phyloP scores from a whole-genome alignment of 208 protist genomes.

The Acanthamoeba healyi region DNA sequence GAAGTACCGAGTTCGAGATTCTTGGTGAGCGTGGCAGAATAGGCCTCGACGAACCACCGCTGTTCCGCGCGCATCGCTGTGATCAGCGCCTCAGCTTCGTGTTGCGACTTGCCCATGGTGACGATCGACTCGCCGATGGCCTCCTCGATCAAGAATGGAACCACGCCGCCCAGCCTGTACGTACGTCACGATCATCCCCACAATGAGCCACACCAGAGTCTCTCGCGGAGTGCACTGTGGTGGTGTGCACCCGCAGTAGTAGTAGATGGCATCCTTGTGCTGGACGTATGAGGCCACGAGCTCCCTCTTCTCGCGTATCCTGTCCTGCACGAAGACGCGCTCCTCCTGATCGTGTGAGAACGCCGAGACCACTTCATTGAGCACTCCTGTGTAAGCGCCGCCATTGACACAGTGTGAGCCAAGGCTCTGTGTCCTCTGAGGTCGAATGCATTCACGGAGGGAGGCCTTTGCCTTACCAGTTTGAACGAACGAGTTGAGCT shows the following conservation, averaged over 20 bases:
- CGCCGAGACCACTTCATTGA: conserved; percentile 34
- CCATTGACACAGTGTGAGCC: neutral
- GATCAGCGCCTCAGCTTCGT: conserved; percentile 13
- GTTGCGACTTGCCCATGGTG: conserved; percentile 7
- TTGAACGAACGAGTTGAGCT: neutral
- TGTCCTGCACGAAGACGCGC: conserved; percentile 67
- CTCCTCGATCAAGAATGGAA: conserved; percentile 55
- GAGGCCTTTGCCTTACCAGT: no score
- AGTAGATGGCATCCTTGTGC: conserved; percentile 19
- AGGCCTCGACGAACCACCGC: conserved; percentile 58
- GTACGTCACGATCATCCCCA: neutral
- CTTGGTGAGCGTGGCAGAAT: conserved; percentile 44
- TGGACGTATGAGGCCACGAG: conserved; percentile 28
- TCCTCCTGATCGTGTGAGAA: conserved; percentile 71
- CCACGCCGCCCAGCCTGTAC: conserved; percentile 15
- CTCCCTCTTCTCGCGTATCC: conserved; percentile 13
- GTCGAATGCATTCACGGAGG: no score
- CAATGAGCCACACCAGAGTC: no score
- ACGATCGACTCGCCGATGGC: conserved; percentile 29
- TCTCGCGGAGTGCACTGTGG: no score
- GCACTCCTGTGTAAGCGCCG: neutral
- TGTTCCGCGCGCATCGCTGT: neutral
- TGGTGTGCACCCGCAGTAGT: conserved; percentile 68
- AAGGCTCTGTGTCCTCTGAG: no score
- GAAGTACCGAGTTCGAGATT: conserved; percentile 41